Evolutionary conservation across 139 green algal genomes (phyloP).

Genomic region (Spirogloea muscicola): DNA sequence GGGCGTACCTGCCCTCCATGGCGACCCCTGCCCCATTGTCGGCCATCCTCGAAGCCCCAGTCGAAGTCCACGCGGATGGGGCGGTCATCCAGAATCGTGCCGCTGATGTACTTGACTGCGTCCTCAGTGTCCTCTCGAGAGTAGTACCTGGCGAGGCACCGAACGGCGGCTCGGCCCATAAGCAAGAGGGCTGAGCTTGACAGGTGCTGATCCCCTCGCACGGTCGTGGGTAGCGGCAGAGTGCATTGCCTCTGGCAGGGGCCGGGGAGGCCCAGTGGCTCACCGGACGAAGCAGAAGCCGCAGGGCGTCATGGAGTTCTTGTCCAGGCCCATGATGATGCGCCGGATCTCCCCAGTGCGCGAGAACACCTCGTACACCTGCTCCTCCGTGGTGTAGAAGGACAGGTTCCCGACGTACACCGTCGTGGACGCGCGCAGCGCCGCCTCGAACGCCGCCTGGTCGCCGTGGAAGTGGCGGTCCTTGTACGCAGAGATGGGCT

Average conservation of each 20-base stretch:
- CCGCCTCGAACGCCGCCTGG: slow-evolving; percentile 44
- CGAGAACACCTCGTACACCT: slow-evolving; percentile 83
- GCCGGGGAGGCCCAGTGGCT: too few relatives aligned
- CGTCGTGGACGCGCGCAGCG: slow-evolving; percentile 47
- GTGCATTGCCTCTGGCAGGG: too few relatives aligned
- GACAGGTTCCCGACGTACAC: slow-evolving; percentile 97
- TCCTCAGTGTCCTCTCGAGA: slow-evolving; percentile 71
- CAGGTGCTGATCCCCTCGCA: too few relatives aligned
- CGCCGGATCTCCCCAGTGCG: slow-evolving; percentile 75
- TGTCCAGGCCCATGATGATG: slow-evolving; percentile 96
- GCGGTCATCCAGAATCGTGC: slow-evolving; percentile 87
- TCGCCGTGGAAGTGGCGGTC: slow-evolving; percentile 43
- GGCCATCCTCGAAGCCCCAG: slow-evolving; percentile 92
- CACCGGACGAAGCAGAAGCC: slow-evolving; percentile 97
- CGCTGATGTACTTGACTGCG: slow-evolving; percentile 83
- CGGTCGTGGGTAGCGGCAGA: too few relatives aligned
- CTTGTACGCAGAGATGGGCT: slow-evolving; percentile 45
- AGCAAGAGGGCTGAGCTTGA: too few relatives aligned
- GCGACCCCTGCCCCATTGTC: slow-evolving; percentile 88
- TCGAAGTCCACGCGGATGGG: slow-evolving; percentile 93
- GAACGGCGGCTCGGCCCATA: too few relatives aligned
- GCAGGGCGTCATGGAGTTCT: slow-evolving; percentile 83
- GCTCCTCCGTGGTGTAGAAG: slow-evolving; percentile 96
- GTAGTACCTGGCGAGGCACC: slow-evolving; percentile 46
- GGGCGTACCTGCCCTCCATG: slow-evolving; percentile 74